A percentile compares a stretch with the other conserved stretches of the same genome.
Conservation (phyloP, 2,329 filamentous ascomycete genomes). For the Zopfia rhizophila region DNA sequence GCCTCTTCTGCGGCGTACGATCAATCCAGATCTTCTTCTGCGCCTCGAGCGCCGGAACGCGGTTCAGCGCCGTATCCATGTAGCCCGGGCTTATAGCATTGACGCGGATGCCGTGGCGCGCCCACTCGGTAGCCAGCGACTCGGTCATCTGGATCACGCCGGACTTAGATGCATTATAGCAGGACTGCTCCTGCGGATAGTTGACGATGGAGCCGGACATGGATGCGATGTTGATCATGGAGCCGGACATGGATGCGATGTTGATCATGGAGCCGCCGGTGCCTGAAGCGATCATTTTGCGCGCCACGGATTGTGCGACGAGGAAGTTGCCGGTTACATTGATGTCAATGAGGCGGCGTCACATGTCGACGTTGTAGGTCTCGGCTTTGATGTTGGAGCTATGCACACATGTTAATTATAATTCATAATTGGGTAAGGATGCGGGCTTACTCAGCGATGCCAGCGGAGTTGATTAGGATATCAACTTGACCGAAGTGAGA, state of each 20-base stretch:
- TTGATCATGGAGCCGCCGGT: slow-evolving; percentile 72
- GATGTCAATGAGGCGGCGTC: no score
- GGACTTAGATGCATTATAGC: slow-evolving; percentile 88
- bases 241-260: slow-evolving; percentile 70
- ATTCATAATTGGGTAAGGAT: no score
- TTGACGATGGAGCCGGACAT: slow-evolving; percentile 60
- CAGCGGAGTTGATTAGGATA: slow-evolving; percentile 79
- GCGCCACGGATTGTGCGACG: no score
- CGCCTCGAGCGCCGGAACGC: slow-evolving; percentile 78
- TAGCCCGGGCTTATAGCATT: slow-evolving; percentile 84
- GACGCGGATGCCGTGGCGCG: slow-evolving; percentile 78
- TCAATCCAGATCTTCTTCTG: slow-evolving; percentile 85
- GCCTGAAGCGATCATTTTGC: no score
- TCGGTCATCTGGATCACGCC: slow-evolving; percentile 81
- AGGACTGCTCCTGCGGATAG: slow-evolving; percentile 76
- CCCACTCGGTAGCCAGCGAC: slow-evolving; percentile 83
- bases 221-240: slow-evolving; percentile 77
- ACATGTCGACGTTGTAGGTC: no score
- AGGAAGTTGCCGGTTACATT: no score
- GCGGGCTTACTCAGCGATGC: slow-evolving; percentile 78
- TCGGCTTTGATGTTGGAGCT: no score
- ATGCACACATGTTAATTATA: no score
- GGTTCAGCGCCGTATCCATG: slow-evolving; percentile 84
- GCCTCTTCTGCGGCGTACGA: slow-evolving; percentile 77
- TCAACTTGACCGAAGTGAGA: slow-evolving; percentile 75